A percentile compares a stretch with the other conserved stretches of the same genome.
Evolutionary conservation across 129 eudicot species (phyloP).

Genomic region (Ambrosia trifida): DNA sequence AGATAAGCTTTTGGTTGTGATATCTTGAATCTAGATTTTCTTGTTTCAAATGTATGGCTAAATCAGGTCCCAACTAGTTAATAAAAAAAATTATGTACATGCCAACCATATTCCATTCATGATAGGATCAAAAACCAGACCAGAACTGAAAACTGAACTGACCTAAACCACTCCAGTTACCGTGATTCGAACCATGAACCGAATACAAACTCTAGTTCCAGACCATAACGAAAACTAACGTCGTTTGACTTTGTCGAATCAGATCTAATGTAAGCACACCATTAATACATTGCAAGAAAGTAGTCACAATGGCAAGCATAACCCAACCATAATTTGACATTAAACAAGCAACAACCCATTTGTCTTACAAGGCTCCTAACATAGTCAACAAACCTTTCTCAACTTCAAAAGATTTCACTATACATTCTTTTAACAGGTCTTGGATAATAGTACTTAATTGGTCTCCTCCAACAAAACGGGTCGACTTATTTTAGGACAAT

Average conservation of each 20-base stretch:
- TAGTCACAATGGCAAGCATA: conserved; percentile 10
- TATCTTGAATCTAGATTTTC: too few relatives aligned
- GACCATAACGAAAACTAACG: not conserved
- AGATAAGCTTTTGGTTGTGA: too few relatives aligned
- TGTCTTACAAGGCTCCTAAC: conserved; percentile 24
- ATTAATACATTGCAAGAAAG: not conserved
- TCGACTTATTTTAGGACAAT: conserved; percentile 8
- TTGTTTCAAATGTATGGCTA: too few relatives aligned
- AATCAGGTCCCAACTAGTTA: too few relatives aligned
- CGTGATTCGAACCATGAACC: not conserved
- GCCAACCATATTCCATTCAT: too few relatives aligned
- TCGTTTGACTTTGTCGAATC: not conserved
- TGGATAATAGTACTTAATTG: not conserved
- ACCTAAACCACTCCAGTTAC: too few relatives aligned
- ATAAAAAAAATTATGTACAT: too few relatives aligned
- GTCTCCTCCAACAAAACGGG: conserved; percentile 23
- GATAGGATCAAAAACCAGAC: too few relatives aligned
- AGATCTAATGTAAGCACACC: not conserved
- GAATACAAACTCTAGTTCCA: not conserved
- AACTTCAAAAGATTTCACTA: conserved; percentile 28
- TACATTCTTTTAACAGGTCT: conserved; percentile 20
- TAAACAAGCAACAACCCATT: conserved; percentile 24
- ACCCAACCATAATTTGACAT: conserved; percentile 18
- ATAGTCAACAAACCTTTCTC: conserved; percentile 31
- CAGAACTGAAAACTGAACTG: not conserved